These are phyloP conservation scores for Aquilaria sinensis DNA, from an alignment of 345 rosid species.

Conservation along the genomic window DNA sequence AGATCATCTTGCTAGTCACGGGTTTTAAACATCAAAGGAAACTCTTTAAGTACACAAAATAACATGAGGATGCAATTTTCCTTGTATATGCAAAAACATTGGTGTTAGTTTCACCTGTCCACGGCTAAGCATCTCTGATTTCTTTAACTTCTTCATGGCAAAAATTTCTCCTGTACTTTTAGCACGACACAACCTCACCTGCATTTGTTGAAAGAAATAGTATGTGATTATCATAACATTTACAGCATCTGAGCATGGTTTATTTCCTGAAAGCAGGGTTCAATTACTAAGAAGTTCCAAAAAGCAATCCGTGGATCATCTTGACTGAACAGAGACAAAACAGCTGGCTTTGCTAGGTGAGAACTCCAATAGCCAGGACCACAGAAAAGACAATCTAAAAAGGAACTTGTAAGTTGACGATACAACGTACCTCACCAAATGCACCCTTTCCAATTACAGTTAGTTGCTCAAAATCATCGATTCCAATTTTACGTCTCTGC, in stretches of 20 bases:
- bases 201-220: constrained; percentile 15
- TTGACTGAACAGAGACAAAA: too few species aligned
- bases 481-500: constrained; percentile 93
- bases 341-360: neutral
- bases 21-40: neutral
- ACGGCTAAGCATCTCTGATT: constrained; percentile 98
- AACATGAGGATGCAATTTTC: neutral
- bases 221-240: neutral
- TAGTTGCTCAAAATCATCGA: constrained; percentile 88
- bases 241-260: too few species aligned
- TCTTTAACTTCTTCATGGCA: constrained; percentile 96
- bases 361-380: too few species aligned
- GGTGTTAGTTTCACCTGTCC: constrained; percentile 60
- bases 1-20: neutral
- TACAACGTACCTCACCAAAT: constrained; percentile 74
- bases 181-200: constrained; percentile 89
- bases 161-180: constrained; percentile 80
- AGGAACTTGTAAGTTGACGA: too few species aligned
- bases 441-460: constrained; percentile 95
- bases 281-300: too few species aligned
- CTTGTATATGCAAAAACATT: too few species aligned
- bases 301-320: too few species aligned
- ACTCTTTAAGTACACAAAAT: neutral
- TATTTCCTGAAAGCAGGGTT: too few species aligned
- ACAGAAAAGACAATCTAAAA: neutral